These are phyloP conservation scores for Psilocybe cubensis DNA, from an alignment of 768 basidiomycete species.

Conservation along the genomic window DNA sequence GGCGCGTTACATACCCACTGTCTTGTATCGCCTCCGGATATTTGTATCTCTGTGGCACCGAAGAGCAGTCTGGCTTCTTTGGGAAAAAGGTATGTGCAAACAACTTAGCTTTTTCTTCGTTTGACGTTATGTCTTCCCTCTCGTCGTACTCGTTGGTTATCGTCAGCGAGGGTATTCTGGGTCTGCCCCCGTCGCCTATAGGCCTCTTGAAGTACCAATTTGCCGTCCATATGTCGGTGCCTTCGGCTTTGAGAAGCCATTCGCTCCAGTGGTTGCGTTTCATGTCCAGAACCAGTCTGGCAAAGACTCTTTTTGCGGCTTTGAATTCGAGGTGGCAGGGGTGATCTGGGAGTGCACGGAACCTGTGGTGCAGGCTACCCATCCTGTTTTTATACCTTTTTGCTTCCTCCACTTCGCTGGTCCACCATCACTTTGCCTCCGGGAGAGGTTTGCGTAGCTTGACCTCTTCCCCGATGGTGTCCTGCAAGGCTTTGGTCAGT, in stretches of 20 bases:
- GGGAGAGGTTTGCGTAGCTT: background rate
- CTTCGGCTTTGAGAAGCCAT: constrained; percentile 21
- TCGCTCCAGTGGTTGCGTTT: constrained; percentile 28
- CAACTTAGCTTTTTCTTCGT: constrained; percentile 11
- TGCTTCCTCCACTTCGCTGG: constrained; percentile 22
- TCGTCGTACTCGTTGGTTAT: constrained; percentile 18
- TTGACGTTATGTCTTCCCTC: constrained; percentile 5
- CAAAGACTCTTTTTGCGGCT: constrained; percentile 13
- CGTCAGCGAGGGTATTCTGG: too few species aligned
- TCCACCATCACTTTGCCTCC: constrained; percentile 24
- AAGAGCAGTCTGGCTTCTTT: background rate
- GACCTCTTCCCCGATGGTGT: constrained; percentile 4
- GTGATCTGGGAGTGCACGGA: constrained; percentile 18
- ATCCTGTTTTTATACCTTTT: constrained; percentile 19
- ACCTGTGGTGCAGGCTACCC: constrained; percentile 5
- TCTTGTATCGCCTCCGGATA: constrained; percentile 11
- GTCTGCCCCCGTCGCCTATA: too few species aligned
- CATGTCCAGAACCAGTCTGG: constrained; percentile 13
- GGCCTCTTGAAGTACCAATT: constrained; percentile 20
- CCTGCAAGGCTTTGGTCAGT: constrained; percentile 12
- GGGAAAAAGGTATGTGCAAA: constrained; percentile 18
- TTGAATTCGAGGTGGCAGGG: constrained; percentile 21
- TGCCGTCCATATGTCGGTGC: constrained; percentile 19
- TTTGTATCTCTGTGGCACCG: background rate
- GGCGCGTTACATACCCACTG: background rate